Base-by-base conservation (phyloP, 1,284 basidiomycete genomes). In the Sanguinoderma infundibulare region DNA sequence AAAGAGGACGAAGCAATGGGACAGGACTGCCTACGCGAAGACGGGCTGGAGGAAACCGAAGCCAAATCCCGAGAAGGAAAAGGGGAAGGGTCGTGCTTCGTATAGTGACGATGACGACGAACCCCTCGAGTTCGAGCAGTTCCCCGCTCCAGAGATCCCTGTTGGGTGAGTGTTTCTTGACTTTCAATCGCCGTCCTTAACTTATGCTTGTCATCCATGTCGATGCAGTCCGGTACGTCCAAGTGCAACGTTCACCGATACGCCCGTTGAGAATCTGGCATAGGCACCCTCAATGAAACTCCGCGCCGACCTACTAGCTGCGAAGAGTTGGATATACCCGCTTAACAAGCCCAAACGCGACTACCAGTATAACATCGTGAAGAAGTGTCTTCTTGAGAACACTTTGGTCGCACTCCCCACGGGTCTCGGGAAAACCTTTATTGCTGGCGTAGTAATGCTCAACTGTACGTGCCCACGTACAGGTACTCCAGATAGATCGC, bases 391-490 rank as follows among this genome's bases (percentile, higher is more conserved):
- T 32, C 96, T 93, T 69, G 92, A 98, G 53, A 99, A 99, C 72
- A 95, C 95, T 2, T 85, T 99, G 4, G 96, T 98, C 24, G 93
- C 96, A 0, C 79, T 99, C 12, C 98, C 98, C 0, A 99, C 98
- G 0, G 98, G 98, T 61, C 80, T 99, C 6, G 98, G 98, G 22
- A 99, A 99, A 80, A 99, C 98, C 0, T 99, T 99, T 72, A 93
- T 99, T 62, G 98, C 98, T 1, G 96, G 97, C 1, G 95, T 96
- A 0, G 87, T 99, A 22, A 98, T 99, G 94, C 78, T 96, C 10
- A 96, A 96, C 68, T 96, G 94, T 95, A 71, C 69, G 88, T 75
- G 40, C 35, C 55, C 15, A 46, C 20, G 14, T 49, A 40, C 3
- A 9, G 44, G 9, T 12, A 20, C 9, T 47, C n/a, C 10, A 32